Evolutionary conservation across 2,329 filamentous ascomycete species (phyloP).

Genomic region (Periconia digitata): DNA sequence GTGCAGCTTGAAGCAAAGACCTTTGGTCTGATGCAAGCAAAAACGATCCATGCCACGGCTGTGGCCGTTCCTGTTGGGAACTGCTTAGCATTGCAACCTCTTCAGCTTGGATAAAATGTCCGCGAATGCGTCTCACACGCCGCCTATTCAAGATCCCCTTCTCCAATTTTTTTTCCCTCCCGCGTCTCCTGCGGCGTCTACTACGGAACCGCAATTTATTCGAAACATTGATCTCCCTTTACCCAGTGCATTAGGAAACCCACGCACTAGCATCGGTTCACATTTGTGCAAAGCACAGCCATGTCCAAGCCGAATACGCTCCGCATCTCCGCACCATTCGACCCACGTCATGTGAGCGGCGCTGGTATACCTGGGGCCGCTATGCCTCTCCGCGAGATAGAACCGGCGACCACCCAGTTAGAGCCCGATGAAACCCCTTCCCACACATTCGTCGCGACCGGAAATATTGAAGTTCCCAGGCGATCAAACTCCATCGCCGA

Average conservation of each 20-base stretch:
- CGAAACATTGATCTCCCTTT: conserved; percentile 22
- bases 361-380: conserved; percentile 27
- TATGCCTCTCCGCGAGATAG: conserved; percentile 16
- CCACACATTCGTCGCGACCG: conserved; percentile 26
- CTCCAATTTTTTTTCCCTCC: conserved; percentile 3
- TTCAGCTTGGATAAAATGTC: conserved; percentile 4
- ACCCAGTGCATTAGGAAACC: conserved; percentile 14
- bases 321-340: conserved; percentile 35
- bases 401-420: conserved; percentile 21
- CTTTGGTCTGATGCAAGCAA: conserved; percentile 22
- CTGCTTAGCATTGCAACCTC: conserved; percentile 9
- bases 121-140: conserved; percentile 5
- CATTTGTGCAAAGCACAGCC: conserved; percentile 3
- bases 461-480: conserved; percentile 25
- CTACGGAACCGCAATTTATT: conserved; percentile 11
- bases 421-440: conserved; percentile 30
- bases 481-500: conserved; percentile 30
- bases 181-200: conserved; percentile 1
- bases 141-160: conserved; percentile 7
- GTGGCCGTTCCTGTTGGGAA: conserved; percentile 5
- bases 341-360: conserved; percentile 36
- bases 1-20: conserved; percentile 12
- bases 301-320: conserved; percentile 25
- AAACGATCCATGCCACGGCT: conserved; percentile 10
- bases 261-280: conserved; percentile 8